phyloP scores from a whole-genome alignment of 768 basidiomycete genomes.

The Boletellus ananas region DNA sequence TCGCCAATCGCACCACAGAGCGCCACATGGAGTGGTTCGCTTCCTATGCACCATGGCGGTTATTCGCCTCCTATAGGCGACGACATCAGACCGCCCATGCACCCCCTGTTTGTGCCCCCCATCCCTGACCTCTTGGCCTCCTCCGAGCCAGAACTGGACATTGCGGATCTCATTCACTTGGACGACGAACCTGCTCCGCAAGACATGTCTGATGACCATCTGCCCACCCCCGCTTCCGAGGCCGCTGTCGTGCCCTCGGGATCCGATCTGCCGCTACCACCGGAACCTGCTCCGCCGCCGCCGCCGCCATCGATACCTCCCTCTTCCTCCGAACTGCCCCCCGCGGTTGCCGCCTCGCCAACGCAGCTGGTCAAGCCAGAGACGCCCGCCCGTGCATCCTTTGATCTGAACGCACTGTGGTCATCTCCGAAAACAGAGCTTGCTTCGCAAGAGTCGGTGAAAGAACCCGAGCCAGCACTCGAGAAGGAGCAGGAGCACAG shows the following conservation, averaged over 20 bases:
- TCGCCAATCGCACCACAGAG: conserved; percentile 53
- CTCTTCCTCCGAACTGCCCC: conserved; percentile 33
- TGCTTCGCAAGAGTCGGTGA: conserved; percentile 13
- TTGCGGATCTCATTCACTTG: conserved; percentile 74
- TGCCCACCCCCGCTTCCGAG: conserved; percentile 17
- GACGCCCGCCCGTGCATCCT: conserved; percentile 47
- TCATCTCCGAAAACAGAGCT: conserved; percentile 41
- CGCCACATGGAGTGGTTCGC: conserved; percentile 60
- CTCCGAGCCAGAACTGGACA: conserved; percentile 62
- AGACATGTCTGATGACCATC: conserved; percentile 27
- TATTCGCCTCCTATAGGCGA: conserved; percentile 24
- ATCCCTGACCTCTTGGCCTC: conserved; percentile 38
- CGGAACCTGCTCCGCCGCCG: conserved; percentile 17
- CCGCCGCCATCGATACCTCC: conserved; percentile 47
- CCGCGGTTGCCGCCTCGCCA: conserved; percentile 22
- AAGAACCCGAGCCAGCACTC: conserved; percentile 24
- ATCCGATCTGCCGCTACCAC: conserved; percentile 8
- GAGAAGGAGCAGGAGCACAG: conserved; percentile 34
- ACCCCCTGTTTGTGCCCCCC: conserved; percentile 35
- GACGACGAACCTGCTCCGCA: conserved; percentile 53
- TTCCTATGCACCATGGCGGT: conserved; percentile 38
- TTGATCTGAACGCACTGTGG: conserved; percentile 75
- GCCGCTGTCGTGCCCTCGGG: conserved; percentile 4
- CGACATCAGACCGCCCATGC: conserved; percentile 25
- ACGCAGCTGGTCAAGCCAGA: conserved; percentile 38